Conservation (phyloP, 2,329 filamentous ascomycete species). For the Cylindrodendrum hubeiense region DNA sequence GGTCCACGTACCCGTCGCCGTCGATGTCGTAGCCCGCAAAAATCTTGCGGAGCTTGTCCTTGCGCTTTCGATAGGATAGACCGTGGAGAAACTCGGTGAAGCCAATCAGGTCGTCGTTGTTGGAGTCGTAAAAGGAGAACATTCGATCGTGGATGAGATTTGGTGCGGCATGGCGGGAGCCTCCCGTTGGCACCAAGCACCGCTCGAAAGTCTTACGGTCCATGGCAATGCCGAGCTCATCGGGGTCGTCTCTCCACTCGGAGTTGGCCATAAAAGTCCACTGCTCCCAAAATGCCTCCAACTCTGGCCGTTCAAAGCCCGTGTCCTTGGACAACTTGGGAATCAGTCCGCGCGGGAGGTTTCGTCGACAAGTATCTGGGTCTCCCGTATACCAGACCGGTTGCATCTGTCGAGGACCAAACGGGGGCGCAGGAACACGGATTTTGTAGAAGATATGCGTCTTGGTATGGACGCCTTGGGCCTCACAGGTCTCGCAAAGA, state of each 20-base stretch:
- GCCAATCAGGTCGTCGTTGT: conserved; percentile 88
- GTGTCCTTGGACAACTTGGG: conserved; percentile 78
- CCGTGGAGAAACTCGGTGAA: conserved; percentile 93
- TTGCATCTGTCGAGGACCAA: conserved; percentile 83
- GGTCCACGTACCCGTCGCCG: conserved; percentile 84
- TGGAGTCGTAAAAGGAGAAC: conserved; percentile 96
- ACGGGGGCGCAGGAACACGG: conserved; percentile 86
- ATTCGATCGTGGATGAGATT: conserved; percentile 96
- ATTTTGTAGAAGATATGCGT: conserved; percentile 99
- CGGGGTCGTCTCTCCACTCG: conserved; percentile 85
- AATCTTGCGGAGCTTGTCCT: conserved; percentile 78
- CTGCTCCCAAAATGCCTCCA: conserved; percentile 96
- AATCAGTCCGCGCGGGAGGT: conserved; percentile 75
- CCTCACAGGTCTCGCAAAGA: conserved; percentile 93
- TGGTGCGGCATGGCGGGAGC: conserved; percentile 80
- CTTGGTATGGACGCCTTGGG: conserved; percentile 81
- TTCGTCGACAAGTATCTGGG: conserved; percentile 76
- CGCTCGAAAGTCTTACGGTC: conserved; percentile 93
- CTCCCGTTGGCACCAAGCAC: conserved; percentile 87
- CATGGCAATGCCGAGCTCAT: conserved; percentile 83
- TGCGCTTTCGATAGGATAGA: conserved; percentile 76
- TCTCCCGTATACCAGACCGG: conserved; percentile 91
- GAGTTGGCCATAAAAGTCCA: conserved; percentile 94
- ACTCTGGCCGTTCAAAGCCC: conserved; percentile 84
- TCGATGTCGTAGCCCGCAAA: conserved; percentile 95